These are phyloP conservation scores for Tillandsia leiboldiana DNA, from an alignment of 176 grass and related monocot genomes.

Conservation along the genomic window DNA sequence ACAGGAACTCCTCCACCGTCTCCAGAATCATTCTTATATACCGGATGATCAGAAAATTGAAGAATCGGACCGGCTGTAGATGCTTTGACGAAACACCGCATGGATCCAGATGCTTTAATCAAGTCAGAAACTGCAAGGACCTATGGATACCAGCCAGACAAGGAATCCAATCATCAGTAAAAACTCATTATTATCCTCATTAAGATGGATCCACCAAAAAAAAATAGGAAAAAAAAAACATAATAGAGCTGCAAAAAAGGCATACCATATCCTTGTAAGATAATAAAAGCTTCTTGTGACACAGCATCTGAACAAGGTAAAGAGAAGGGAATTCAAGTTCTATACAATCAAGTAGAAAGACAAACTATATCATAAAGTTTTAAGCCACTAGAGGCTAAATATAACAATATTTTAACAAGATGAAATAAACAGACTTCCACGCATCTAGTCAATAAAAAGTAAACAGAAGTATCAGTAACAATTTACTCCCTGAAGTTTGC, in stretches of 20 bases:
- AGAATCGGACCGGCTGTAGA: conserved; percentile 26
- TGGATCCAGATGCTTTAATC: conserved; percentile 60
- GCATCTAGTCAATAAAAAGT: not conserved
- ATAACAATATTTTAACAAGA: not conserved
- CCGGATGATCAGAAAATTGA: conserved; percentile 39
- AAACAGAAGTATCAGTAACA: not conserved
- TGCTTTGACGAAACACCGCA: conserved; percentile 57
- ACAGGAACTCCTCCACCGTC: conserved; percentile 71
- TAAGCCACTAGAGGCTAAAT: not conserved
- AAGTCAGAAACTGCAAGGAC: conserved; percentile 39
- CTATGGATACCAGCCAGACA: conserved; percentile 19
- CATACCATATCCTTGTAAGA: conserved; percentile 77
- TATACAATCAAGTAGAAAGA: not conserved
- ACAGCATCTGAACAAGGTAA: conserved; percentile 41
- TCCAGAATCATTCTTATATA: conserved; percentile 61
- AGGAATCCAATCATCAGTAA: too few relatives aligned
- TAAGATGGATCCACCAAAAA: not conserved
- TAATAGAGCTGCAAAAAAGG: not conserved
- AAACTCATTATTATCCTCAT: too few relatives aligned
- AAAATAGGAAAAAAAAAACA: not conserved
- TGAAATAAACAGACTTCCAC: not conserved
- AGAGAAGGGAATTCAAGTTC: conserved; percentile 10
- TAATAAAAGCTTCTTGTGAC: conserved; percentile 36
- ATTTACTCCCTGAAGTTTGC: too few relatives aligned
- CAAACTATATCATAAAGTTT: not conserved